Conservation (phyloP, 2,329 filamentous ascomycete species). For the Talaromyces islandicus region DNA sequence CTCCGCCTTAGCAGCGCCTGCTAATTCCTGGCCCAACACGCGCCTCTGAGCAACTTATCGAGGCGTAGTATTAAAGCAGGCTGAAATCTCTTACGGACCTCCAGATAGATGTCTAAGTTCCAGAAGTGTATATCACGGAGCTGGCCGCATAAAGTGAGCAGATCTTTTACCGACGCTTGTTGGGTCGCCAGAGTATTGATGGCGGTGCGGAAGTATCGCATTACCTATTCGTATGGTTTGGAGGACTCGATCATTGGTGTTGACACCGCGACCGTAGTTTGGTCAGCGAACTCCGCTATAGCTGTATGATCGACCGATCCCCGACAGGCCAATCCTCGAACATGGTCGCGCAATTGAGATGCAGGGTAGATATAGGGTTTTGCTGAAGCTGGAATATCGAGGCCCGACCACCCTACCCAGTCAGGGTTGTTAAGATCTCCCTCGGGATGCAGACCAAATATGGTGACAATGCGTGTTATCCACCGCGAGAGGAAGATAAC, state of each 20-base stretch:
- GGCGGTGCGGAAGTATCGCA: slow-evolving; percentile 11
- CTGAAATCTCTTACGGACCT: slow-evolving; percentile 61
- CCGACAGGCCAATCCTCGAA: slow-evolving; percentile 31
- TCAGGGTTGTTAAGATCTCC: slow-evolving; percentile 50
- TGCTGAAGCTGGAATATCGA: slow-evolving; percentile 52
- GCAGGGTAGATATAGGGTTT: slow-evolving; percentile 53
- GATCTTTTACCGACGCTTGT: too few species aligned
- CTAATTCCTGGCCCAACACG: too few species aligned
- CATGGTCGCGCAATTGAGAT: slow-evolving; percentile 44
- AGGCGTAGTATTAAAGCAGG: slow-evolving; percentile 58
- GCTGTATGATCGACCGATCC: slow-evolving; percentile 31
- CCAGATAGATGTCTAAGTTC: slow-evolving; percentile 77
- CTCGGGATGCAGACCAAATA: slow-evolving; percentile 63
- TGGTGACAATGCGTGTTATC: slow-evolving; percentile 76
- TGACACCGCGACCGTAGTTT: slow-evolving; percentile 26
- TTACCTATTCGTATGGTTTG: slow-evolving; percentile 39
- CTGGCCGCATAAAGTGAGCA: too few species aligned
- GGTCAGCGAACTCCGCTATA: slow-evolving; percentile 12
- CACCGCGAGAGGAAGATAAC: slow-evolving; percentile 57
- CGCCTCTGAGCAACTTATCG: too few species aligned
- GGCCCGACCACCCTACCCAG: slow-evolving; percentile 54
- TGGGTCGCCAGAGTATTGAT: too few species aligned
- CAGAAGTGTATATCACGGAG: slow-evolving; percentile 21
- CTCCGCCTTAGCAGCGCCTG: slow-evolving; percentile 24
- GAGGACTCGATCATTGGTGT: slow-evolving; percentile 10